Base-by-base conservation (phyloP, 768 basidiomycete species). In the Leccinum sublutescens region DNA sequence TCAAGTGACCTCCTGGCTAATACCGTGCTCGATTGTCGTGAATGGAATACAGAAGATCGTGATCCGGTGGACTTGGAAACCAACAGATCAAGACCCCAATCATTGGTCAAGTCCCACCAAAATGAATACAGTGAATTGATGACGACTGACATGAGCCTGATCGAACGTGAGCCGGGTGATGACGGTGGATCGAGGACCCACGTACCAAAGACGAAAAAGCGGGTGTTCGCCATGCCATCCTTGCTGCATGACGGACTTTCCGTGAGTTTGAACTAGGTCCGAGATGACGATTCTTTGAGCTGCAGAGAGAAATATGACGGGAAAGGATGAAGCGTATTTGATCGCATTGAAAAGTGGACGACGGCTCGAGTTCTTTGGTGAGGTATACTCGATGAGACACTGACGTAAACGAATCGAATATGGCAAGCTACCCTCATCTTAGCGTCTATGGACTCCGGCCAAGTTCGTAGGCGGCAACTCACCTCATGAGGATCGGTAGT, bases 61-160 rank as follows among this genome's bases (percentile, higher is more conserved):
- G 71, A 58, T 55, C 61, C 23, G 65, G 70, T 61, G 57, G 71
- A 60, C 38, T 68, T 64, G 31, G 71, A 62, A 55, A 80, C 80
- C 59, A 98, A 76, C 47, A 98, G 76, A 49, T 86, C 83, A 56
- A 99, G 79, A 5, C 97, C 97, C 95, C 96, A 99, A 71, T 99
- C 97, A 71, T 96, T 92, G 51, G 93, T 94, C 47, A 98, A 82
- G 74, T 98, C 97, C 97, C 97, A 99, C 92, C 94, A 99, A 73
- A 96, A 98, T 3, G 95, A 95, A 74, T 93, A 99, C 31, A 91
- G 72, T 3, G 95, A 96, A 74, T 98, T 98, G 67, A 96, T 72
- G 36, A 84, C 80, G 23, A 93, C 95, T 10, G 88, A 84, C 49
- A 97, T 73, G 15, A 98, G 73, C 95, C 94, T 96, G 57, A 21